Percentiles rank a stretch among this genome's conserved stretches.
phyloP scores from a whole-genome alignment of 2,329 filamentous ascomycete species.

The Plenodomus lindquistii region DNA sequence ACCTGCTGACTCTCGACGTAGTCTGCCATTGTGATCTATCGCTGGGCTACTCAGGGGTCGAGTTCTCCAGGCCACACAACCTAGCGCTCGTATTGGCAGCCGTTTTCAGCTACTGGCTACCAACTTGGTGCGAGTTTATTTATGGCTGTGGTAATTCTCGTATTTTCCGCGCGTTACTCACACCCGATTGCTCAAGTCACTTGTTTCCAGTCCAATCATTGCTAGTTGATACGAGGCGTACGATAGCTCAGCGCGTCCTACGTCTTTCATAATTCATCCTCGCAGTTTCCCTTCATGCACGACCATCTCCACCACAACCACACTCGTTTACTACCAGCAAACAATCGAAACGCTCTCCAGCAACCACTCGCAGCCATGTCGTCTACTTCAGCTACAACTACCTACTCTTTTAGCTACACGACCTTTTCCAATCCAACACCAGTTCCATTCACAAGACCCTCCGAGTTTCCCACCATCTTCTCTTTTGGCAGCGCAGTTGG shows the following conservation, averaged over 20 bases:
- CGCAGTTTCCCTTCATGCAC: neutral
- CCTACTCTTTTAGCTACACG: constrained; percentile 16
- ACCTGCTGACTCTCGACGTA: neutral
- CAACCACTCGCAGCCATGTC: neutral
- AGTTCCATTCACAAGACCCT: constrained; percentile 11
- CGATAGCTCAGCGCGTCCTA: neutral
- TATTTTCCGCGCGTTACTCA: neutral
- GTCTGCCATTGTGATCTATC: neutral
- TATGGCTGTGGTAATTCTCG: neutral
- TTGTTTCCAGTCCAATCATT: neutral
- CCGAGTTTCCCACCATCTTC: constrained; percentile 15
- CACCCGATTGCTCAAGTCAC: neutral
- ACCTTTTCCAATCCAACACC: constrained; percentile 16
- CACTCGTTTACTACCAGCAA: neutral
- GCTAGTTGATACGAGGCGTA: neutral
- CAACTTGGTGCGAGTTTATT: neutral
- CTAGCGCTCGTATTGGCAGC: neutral
- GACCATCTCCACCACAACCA: neutral
- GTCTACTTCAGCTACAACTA: constrained; percentile 10
- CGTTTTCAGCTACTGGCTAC: neutral
- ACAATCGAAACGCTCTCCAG: constrained; percentile 2
- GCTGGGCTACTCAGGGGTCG: neutral
- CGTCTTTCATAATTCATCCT: neutral
- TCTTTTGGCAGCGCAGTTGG: constrained; percentile 9
- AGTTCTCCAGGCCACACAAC: neutral